phyloP scores from a whole-genome alignment of 164 flowering plant species.

The Vitis labrusca region DNA sequence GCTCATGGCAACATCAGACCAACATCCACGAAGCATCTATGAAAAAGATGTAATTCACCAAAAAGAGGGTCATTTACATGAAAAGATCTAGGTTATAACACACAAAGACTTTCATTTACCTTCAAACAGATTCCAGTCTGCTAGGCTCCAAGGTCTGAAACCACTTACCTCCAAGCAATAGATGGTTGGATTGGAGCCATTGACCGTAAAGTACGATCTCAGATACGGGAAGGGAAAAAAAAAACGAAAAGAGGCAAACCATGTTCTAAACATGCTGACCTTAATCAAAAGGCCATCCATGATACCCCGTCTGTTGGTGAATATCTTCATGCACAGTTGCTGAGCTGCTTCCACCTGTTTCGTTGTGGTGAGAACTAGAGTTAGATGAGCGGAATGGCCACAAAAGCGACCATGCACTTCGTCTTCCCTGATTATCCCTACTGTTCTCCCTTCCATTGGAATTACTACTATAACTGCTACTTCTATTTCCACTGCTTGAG shows the following conservation, averaged over 20 bases:
- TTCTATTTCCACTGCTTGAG: constrained; percentile 31
- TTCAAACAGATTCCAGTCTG: constrained; percentile 7
- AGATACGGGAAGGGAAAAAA: neutral
- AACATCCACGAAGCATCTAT: no score
- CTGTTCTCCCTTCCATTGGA: constrained; percentile 25
- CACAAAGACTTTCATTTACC: constrained; percentile 4
- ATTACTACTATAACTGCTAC: constrained; percentile 23
- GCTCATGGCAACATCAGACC: no score
- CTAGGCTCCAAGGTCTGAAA: neutral
- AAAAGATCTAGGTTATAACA: neutral
- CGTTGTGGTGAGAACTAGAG: constrained; percentile 39
- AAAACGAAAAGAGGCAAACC: constrained; percentile 7
- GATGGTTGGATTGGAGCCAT: constrained; percentile 14
- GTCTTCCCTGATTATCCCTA: constrained; percentile 43
- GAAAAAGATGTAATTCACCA: neutral
- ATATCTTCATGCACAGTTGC: constrained; percentile 36
- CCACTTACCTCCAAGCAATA: constrained; percentile 8
- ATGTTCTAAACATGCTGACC: neutral
- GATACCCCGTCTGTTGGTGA: constrained; percentile 36
- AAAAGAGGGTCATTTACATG: neutral
- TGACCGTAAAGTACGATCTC: constrained; percentile 8
- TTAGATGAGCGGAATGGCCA: constrained; percentile 78
- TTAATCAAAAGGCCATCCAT: constrained; percentile 67
- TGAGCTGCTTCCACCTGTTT: constrained; percentile 44
- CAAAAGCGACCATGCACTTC: constrained; percentile 61